Evolutionary conservation across 2,329 filamentous ascomycete genomes (phyloP).

Genomic region (Colletotrichum sublineola): DNA sequence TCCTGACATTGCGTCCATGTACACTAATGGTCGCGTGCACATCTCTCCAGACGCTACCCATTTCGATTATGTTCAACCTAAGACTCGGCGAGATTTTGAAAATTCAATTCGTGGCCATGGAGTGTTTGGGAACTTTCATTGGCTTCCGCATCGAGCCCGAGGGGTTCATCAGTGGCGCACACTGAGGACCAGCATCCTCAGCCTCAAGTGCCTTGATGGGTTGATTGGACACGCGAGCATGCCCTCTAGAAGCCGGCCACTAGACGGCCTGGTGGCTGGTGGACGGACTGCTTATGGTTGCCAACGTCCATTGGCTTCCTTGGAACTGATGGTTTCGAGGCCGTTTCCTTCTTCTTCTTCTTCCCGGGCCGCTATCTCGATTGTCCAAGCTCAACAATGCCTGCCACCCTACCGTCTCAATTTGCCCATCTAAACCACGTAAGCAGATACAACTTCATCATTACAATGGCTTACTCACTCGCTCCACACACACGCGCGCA

Average conservation of each 20-base stretch:
- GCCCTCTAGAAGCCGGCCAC: slow-evolving; percentile 28
- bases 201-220: slow-evolving; percentile 15
- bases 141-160: slow-evolving; percentile 5
- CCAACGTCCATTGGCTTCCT: slow-evolving; percentile 28
- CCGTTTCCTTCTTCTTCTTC: not conserved
- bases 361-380: no score
- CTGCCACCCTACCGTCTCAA: slow-evolving; percentile 11
- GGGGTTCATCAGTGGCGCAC: slow-evolving; percentile 24
- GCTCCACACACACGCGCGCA: not conserved
- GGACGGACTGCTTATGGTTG: not conserved
- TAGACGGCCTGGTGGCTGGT: slow-evolving; percentile 9
- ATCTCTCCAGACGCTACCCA: not conserved
- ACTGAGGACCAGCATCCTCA: slow-evolving; percentile 9
- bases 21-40: not conserved
- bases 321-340: slow-evolving; percentile 2
- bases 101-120: not conserved
- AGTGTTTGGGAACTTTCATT: slow-evolving; percentile 2
- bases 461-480: not conserved
- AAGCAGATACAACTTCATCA: not conserved
- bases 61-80: not conserved
- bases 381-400: not conserved
- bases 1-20: slow-evolving; percentile 9
- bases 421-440: not conserved
- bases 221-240: slow-evolving; percentile 29
- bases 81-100: slow-evolving; percentile 19